phyloP scores from a whole-genome alignment of 2,329 filamentous ascomycete species.

The Fusarium goolgardi region DNA sequence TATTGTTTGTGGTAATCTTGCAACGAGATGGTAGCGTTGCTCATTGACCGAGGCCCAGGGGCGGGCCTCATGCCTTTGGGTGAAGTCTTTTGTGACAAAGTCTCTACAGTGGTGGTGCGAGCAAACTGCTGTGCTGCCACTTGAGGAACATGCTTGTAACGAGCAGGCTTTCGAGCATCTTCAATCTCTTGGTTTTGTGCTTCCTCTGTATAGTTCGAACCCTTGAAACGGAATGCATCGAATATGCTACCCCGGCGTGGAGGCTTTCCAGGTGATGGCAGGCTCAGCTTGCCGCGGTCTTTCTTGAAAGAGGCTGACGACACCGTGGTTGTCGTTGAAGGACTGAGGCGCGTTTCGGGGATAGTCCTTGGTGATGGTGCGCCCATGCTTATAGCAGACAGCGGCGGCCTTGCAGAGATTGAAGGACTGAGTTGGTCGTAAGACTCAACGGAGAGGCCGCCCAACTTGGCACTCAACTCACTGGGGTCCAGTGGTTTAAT shows the following conservation, averaged over 20 bases:
- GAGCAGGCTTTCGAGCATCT: conserved; percentile 23
- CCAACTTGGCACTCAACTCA: conserved; percentile 65
- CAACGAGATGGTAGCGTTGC: conserved; percentile 48
- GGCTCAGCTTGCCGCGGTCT: conserved; percentile 17
- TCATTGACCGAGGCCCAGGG: conserved; percentile 33
- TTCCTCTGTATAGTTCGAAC: conserved; percentile 43
- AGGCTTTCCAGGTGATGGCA: conserved; percentile 13
- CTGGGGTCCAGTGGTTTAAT: conserved; percentile 62
- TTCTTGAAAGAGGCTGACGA: conserved; percentile 25
- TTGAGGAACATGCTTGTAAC: conserved; percentile 64
- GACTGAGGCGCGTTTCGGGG: background rate
- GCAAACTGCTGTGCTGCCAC: conserved; percentile 67
- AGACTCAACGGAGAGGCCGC: conserved; percentile 62
- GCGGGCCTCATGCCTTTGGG: conserved; percentile 56
- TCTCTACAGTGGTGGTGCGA: conserved; percentile 62
- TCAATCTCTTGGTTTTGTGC: conserved; percentile 37
- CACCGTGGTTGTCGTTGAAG: conserved; percentile 8
- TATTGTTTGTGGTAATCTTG: conserved; percentile 53
- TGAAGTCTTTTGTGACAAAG: conserved; percentile 50
- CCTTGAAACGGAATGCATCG: conserved; percentile 42
- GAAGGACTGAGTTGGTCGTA: conserved; percentile 46
- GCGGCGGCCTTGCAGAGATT: conserved; percentile 33
- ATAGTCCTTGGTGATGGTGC: conserved; percentile 25
- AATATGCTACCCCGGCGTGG: conserved; percentile 41
- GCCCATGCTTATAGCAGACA: conserved; percentile 24